Base-by-base conservation (phyloP, 2,329 filamentous ascomycete genomes). In the Ophiostoma perfectum region DNA sequence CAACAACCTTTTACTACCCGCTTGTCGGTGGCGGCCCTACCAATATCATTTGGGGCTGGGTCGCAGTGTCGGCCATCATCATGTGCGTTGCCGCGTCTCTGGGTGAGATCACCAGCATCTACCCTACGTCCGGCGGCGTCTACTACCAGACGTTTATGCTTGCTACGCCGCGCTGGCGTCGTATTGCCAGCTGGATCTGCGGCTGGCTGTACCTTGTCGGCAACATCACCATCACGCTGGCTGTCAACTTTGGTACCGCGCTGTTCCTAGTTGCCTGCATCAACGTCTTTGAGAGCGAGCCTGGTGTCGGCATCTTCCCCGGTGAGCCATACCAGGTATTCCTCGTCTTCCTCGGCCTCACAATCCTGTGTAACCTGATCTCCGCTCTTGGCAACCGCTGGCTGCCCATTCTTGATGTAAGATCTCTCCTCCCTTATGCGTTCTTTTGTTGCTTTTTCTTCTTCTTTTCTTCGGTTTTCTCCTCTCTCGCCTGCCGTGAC, bases 231-330 rank as follows among this genome's bases (percentile, higher is more conserved):
- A 64, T 64, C 42, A 64, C 63, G 9, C 42, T 64, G 42, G 39
- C 63, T 4, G 63, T 64, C 63, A 64, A 64, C 42, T 64, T 64
- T 38, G 63, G 63, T 18, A 64, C 63, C 7, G 63, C 63, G 9
- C 63, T 64, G n/a, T 64, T 64, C 63, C 63, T 64, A 9, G 63
- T 64, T 11, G 63, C 63, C n/a, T 64, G 63, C 42, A 45, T 64
- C 63, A 64, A 64, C 42, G 63, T 64, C 39, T 64, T 64, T 64
- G 63, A 64, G 63, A 64, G 63, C 42, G 63, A 64, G 63, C 63
- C 63, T 4, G 63, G 63, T 12, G 63, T 64, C 63, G 63, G 63
- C 63, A 64, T 64, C 18, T 64, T 64, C 27, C 63, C 63, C 18
- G 63, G 63, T 18, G 63, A 64, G 63, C 63, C 63, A 18, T 64